These are phyloP conservation scores for Floccularia luteovirens DNA, from an alignment of 768 basidiomycete species.

Conservation along the genomic window DNA sequence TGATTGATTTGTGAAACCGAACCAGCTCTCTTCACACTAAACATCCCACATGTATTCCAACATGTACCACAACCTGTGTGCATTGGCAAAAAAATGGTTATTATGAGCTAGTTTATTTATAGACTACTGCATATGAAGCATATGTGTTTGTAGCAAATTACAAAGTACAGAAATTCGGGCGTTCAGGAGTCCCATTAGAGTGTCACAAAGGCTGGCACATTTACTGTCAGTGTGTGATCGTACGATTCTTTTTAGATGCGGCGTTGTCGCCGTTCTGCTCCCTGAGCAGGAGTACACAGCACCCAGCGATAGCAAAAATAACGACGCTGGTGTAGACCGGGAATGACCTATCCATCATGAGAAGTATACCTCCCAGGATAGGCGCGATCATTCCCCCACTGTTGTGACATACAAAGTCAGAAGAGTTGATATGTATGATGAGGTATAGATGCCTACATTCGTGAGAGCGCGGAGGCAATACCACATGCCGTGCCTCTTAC, in stretches of 20 bases:
- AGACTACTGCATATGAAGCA: no score
- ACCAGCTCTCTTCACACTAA: no score
- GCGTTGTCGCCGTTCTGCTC: constrained; percentile 38
- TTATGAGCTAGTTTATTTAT: background rate
- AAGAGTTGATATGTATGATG: background rate
- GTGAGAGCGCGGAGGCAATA: constrained; percentile 77
- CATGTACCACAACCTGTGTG: no score
- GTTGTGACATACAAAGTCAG: constrained; percentile 8
- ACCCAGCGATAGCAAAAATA: constrained; percentile 55
- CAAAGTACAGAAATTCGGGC: background rate
- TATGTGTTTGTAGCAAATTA: no score
- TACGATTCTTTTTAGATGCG: constrained; percentile 14
- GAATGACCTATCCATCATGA: constrained; percentile 58
- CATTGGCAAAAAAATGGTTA: no score
- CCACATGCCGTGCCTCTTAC: constrained; percentile 88
- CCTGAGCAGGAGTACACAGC: constrained; percentile 52
- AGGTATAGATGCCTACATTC: constrained; percentile 50
- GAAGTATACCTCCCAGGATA: constrained; percentile 64
- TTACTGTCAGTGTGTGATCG: constrained; percentile 17
- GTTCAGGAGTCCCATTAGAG: constrained; percentile 1
- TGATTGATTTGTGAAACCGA: constrained; percentile 7
- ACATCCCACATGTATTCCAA: no score
- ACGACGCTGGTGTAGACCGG: constrained; percentile 73
- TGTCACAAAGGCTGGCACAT: background rate
- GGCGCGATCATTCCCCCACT: constrained; percentile 91